Evolutionary conservation across 441 rosid species (phyloP), one percentile per base, ranked within the genome.

Genomic region (Populus tomentosa): DNA sequence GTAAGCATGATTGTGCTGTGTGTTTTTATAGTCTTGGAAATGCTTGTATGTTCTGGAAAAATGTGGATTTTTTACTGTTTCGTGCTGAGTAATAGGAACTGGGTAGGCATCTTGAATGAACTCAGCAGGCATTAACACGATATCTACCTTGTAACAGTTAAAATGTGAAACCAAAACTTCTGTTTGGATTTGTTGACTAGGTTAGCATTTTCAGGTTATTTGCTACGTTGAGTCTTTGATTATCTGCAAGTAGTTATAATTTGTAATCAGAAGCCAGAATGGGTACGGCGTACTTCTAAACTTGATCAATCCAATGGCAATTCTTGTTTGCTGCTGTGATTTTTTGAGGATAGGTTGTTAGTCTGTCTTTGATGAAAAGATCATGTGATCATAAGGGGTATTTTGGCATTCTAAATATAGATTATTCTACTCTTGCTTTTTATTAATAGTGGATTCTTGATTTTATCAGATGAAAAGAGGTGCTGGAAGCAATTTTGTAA

Each of bases 401-500:
- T 56, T 56, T 20, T 20, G 62, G 21, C 21, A 20, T 56, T 56
- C 62, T 18, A 56, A 56, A 18, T 56, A 7, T 56, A 20, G 62
- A 56, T 56, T 20, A 56, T 18, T 56, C 62, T 56, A 20, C 9
- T 56, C 9, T 14, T 66, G 72, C 24, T 38, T 13, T n/a, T 71
- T 40, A 64, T 28, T 50, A 72, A 5, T 0, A 70, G 38, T 9
- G 70, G 9, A 70, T 80, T 50, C 2, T 1, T 66, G 69, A 23
- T 16, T 20, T 65, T 23, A 23, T 81, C 84, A 94, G 97, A 84
- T 79, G 85, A 87, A 82, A 71, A 83, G 78, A 73, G 73, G 67
- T 80, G 72, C 80, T n/a, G 85, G 85, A 65, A 86, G 82, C 73
- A 79, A 82, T 75, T 61, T 85, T 78, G 83, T 87, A 28, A 82